Percentiles rank a stretch among this genome's conserved stretches.
Conservation (phyloP, 495 filamentous ascomycete species). For the Aspergillus coremiiformis region DNA sequence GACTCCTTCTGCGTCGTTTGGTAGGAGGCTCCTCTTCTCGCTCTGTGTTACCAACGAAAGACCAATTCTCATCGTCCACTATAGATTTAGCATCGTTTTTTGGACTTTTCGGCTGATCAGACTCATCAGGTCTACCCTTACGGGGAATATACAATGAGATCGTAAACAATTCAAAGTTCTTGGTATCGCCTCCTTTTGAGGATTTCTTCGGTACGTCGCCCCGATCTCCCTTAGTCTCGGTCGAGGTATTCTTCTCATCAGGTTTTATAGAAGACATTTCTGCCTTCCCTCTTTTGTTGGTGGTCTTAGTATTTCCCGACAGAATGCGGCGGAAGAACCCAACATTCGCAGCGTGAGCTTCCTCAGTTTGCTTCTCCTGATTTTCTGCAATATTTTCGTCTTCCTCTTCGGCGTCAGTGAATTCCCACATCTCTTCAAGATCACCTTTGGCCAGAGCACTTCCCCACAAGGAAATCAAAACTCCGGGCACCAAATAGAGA, state of each 20-base stretch:
- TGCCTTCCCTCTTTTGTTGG: conserved; percentile 11
- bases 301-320: conserved; percentile 11
- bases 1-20: conserved; percentile 30
- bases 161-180: conserved; percentile 23
- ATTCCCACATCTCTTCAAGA: conserved; percentile 65
- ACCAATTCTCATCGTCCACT: conserved; percentile 18
- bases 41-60: conserved; percentile 16
- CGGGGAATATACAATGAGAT: conserved; percentile 31
- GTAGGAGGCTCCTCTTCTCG: conserved; percentile 29
- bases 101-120: background rate
- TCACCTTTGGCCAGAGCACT: conserved; percentile 69
- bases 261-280: conserved; percentile 1
- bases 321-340: conserved; percentile 28
- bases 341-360: conserved; percentile 12
- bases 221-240: conserved; percentile 7
- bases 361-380: conserved; percentile 17
- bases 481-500: conserved; percentile 86
- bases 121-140: conserved; percentile 14
- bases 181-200: conserved; percentile 2
- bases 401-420: conserved; percentile 56
- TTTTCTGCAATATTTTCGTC: conserved; percentile 20
- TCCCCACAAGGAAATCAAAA: conserved; percentile 68
- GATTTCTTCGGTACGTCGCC: background rate
- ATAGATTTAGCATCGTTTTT: background rate
- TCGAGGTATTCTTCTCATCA: background rate